Base-by-base conservation (phyloP, 139 green algal species). In the Chlamydomonas sphaeroides region DNA sequence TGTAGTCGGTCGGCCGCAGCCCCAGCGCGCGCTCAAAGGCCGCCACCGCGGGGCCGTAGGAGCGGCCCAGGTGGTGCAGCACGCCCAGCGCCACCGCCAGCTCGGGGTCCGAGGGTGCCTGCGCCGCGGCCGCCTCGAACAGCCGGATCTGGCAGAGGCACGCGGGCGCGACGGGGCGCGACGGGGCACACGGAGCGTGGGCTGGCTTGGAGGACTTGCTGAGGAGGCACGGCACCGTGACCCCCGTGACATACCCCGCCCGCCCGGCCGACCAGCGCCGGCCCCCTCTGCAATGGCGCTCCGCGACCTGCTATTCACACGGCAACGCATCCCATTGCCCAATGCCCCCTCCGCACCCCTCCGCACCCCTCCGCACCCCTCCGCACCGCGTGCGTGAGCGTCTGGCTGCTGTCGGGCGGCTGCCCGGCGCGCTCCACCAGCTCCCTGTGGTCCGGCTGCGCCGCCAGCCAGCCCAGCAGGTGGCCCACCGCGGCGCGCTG, bases 11-110 rank as follows among this genome's bases (percentile, higher is more conserved):
- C 4, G 95, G 92, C 11, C 86, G 85, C 26, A 98, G 72, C 83
- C 90, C 66, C 57, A 98, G 86, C 20, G 80, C 86, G 5, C 68
- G 53, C 36, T 93, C 51, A 78, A 98, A 98, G 0, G 95, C 91
- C 3, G 66, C 80, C 17, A 97, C 94, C 0, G 97, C 97, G 0
- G 57, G 75, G 67, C 93, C 89, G 86, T 96, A 99, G 42, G 96
- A 79, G 2, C 96, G 78, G 0, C 83, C 85, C 59, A 99, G 92
- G 88, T 98, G 98, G 80, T 95, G 93, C 71, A 99, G 84, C 70
- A 99, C 96, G 5, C 97, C 97, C 42, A 98, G 87, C 17, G 97
- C 97, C n/a, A 94, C 85, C 30, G 94, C 89, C 67, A 97, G 83
- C 83, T 99, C 95, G 17, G 93, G 87, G 70, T 99, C 95, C 21